Evolutionary conservation across 192 early-diverging fungal genomes (phyloP), one percentile per base, ranked within the genome.

Genomic region (Podila epicladia): DNA sequence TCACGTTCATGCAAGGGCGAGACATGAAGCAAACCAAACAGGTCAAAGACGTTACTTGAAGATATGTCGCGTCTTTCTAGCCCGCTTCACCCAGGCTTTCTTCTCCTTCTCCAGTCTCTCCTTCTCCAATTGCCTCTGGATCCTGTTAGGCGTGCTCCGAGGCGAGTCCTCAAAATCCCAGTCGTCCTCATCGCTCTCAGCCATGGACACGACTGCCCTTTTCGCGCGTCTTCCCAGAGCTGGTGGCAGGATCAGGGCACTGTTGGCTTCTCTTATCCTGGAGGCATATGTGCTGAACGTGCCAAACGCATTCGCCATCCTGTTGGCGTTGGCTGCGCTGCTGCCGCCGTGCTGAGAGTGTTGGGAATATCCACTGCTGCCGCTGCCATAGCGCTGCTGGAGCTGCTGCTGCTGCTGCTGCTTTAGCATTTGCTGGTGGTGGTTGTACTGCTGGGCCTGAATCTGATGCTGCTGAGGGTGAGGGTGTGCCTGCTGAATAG

Each of bases 261-360:
- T 88, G 66, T 86, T 86, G 58, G 85, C 86, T 31, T 87, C 73
- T 32, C 82, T 82, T 58, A 90, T 71, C 48, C 89, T 80, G 20
- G 85, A 73, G 6, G 86, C 65, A 63, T 90, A 90, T 6, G 85
- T 87, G 28, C 85, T 86, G 28, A 75, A 89, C 1, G 82, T 69
- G 35, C 85, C 87, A 37, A 67, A 48, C 0, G 65, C 77, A 20
- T 69, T 63, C 6, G 35, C 22, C 74, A 76, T 76, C 9, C 13
- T 41, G 13, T 35, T 58, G 48, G 31, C 62, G 12, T 38, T 26
- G 37, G 63, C 49, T 26, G 64, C n/a, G 35, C 7, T 53, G 11
- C 48, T 37, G 28, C 35, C n/a, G 9, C 53, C 8, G 19, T 31
- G 41, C 4, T 45, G 41, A 45, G 41, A 15, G 41, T 45, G 41